These are phyloP conservation scores for Oryza nivara DNA, from an alignment of 176 grass and related monocot genomes.

Conservation along the genomic window DNA sequence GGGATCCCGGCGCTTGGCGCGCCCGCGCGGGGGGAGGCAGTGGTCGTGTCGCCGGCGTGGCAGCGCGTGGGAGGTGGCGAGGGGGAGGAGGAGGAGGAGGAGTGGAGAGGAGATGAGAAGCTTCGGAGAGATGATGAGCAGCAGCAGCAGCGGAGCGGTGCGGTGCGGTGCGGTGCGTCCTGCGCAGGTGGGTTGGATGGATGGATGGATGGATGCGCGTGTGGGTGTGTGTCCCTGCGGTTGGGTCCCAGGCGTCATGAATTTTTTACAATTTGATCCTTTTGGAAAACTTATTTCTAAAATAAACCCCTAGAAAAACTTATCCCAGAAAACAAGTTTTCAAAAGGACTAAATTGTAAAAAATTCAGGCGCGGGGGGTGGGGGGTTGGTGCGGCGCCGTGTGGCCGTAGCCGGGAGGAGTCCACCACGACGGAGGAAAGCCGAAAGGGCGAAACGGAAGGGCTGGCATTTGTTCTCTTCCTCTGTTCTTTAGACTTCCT, in stretches of 20 bases:
- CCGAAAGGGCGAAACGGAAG: conserved; percentile 18
- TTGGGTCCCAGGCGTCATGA: background rate
- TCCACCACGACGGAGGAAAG: background rate
- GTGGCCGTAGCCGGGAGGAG: background rate
- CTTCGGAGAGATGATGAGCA: conserved; percentile 42
- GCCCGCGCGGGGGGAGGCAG: background rate
- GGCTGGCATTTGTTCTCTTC: conserved; percentile 29
- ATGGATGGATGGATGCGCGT: conserved; percentile 13
- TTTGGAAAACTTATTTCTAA: too few species aligned
- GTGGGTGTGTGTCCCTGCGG: background rate
- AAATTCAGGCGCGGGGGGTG: background rate
- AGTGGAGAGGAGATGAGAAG: conserved; percentile 35
- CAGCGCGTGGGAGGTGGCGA: background rate
- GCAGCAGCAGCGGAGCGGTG: background rate
- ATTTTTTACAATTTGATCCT: too few species aligned
- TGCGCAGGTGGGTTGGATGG: conserved; percentile 13
- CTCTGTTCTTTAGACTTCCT: background rate
- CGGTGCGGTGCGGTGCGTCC: background rate
- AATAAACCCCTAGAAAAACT: too few species aligned
- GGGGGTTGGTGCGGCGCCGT: background rate
- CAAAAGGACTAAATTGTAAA: too few species aligned
- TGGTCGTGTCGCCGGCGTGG: background rate
- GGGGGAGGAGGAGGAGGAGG: background rate
- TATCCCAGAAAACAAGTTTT: too few species aligned
- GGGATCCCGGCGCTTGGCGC: conserved; percentile 1